Base-by-base conservation (phyloP, 495 filamentous ascomycete genomes). In the Rostrohypoxylon terebratum region DNA sequence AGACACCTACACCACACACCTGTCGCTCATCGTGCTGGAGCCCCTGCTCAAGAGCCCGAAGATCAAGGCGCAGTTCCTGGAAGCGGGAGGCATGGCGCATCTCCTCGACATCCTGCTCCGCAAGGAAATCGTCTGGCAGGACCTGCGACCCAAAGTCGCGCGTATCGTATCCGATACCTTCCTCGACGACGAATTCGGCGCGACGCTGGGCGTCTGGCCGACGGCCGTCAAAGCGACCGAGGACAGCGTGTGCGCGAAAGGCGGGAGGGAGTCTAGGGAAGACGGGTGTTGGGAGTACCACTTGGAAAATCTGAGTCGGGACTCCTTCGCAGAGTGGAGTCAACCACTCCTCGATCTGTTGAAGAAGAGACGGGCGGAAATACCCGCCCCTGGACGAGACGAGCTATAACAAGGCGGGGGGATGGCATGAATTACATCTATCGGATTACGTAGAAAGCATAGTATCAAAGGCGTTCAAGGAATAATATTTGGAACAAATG, bases 161-260 rank as follows among this genome's bases (percentile, higher is more conserved):
- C 78, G 84, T 18, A 82, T 90, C 54, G 76, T 90, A 18, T 78
- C 85, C 7, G 89, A 91, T 66, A 87, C 83, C 62, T 90, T 90
- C 53, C 78, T 90, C 18, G 88, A 90, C 76, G 83, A 85, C 45
- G 82, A 85, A 23, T 87, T 89, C 83, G 84, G 87, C 40, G 86
- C 86, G 1, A 73, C 77, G 4, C 48, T 84, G 2, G 85, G 85
- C 4, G 69, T 84, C 60, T 88, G 85, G 83, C 86, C 85, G 1
- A 65, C 33, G 6, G 53, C 42, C n/a, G 44, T 8, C n/a, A 70
- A 71, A 48, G 72, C 69, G 23, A n/a, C 54, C 1, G 74, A 81
- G 38, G 58, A 59, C 20, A 76, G 61, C 36, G 38, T 38, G 10
- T 83, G 81, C 51, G 44, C 33, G 16, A 25, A 36, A 5, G 65